These are phyloP conservation scores for Leonotis leonurus DNA, from an alignment of 257 asterid genomes.

Conservation along the genomic window DNA sequence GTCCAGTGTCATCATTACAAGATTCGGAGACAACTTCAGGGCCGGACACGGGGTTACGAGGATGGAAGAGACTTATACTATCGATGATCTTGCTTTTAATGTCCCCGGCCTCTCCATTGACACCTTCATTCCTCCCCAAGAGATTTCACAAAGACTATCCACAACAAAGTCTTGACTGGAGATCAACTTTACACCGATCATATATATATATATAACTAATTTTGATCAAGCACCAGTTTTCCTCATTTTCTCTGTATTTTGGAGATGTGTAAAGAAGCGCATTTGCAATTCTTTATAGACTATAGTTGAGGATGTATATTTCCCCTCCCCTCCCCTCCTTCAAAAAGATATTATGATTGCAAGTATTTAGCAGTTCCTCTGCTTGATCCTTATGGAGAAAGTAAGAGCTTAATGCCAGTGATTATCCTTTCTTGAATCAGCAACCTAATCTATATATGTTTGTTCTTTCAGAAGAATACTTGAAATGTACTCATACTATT, in stretches of 20 bases:
- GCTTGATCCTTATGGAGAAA: no score
- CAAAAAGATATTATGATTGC: background rate
- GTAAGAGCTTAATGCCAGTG: no score
- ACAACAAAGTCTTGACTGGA: conserved; percentile 40
- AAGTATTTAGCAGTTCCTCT: background rate
- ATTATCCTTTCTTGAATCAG: no score
- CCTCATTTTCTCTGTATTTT: background rate
- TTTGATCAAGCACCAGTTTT: background rate
- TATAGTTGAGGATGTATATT: background rate
- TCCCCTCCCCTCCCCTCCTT: background rate
- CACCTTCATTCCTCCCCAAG: conserved; percentile 72
- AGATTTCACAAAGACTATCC: conserved; percentile 40
- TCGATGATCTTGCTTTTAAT: conserved; percentile 66
- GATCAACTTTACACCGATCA: conserved; percentile 40
- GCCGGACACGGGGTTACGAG: conserved; percentile 50
- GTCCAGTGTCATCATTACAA: conserved; percentile 55
- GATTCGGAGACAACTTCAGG: conserved; percentile 60
- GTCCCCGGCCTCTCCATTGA: conserved; percentile 68
- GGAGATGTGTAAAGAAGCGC: background rate
- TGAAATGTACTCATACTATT: background rate
- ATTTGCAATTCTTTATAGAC: no score
- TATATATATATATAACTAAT: conserved; percentile 1
- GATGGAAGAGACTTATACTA: conserved; percentile 72
- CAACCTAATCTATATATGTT: background rate
- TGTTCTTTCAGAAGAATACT: background rate